Base-by-base conservation (phyloP, 306 rosid genomes). In the Lathyrus oleraceus region DNA sequence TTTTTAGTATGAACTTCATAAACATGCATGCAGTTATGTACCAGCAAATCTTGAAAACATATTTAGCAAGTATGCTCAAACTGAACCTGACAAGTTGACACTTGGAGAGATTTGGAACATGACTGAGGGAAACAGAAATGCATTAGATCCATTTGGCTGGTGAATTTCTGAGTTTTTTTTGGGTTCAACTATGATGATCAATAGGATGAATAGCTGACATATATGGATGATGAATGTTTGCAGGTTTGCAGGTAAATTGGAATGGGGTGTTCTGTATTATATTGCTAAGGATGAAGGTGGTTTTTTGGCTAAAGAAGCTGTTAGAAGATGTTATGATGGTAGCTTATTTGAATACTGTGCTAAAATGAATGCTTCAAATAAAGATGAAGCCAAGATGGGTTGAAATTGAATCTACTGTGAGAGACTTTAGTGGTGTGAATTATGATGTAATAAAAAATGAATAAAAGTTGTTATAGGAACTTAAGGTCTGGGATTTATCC, bases 271-370 rank as follows among this genome's bases (percentile, higher is more conserved):
- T 3, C 30, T 90, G 47, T 90, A 87, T 61, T 53, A 83, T 65
- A 84, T 88, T n/a, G 97, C 98, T 0, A 84, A 86, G 72, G 97
- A 93, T 49, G 90, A 80, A 27, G 90, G 83, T 10, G 97, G 97
- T 8, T 79, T 78, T 35, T 65, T 93, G 2, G 61, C 97, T 1
- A 93, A 93, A 76, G 98, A 93, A 81, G 91, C 96, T 0, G 87
- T 93, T 14, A 74, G 97, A 32, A 70, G 95, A 35, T 79, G 83
- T 67, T 90, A 36, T 10, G 98, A 93, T 54, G 98, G 98, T 15
- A 93, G 94, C 69, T 76, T 90, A 64, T 93, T 93, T 59, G 97
- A 93, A 73, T 88, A 84, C 61, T 88, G 88, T 77, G 96, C 97
- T 5, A 83, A 84, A 85, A 68, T 76, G 83, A 81, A 84, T 7